Conservation (phyloP, 2,329 filamentous ascomycete genomes). For the Acephala macrosclerotiorum region DNA sequence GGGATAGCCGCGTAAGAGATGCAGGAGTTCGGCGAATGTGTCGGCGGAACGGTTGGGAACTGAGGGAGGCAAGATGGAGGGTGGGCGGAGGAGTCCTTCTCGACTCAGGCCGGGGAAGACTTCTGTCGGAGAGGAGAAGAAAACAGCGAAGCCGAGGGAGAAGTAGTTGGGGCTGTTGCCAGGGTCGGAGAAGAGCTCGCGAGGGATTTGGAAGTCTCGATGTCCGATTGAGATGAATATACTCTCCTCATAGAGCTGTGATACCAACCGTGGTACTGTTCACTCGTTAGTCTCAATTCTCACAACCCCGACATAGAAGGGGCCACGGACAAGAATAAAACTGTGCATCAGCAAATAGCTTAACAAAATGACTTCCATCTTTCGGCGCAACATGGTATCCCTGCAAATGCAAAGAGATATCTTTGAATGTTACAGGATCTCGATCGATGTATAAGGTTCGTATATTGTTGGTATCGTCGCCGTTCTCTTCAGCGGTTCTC, state of each 20-base stretch:
- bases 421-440: conserved; percentile 85
- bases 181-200: conserved; percentile 83
- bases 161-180: conserved; percentile 98
- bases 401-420: conserved; percentile 90
- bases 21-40: conserved; percentile 82
- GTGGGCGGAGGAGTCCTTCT: conserved; percentile 81
- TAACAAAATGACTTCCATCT: conserved; percentile 88
- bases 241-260: conserved; percentile 88
- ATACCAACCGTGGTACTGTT: conserved; percentile 84
- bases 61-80: conserved; percentile 82
- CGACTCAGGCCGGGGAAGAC: conserved; percentile 87
- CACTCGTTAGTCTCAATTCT: conserved; percentile 22
- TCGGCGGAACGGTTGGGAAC: conserved; percentile 85
- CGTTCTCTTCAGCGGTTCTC: conserved; percentile 64
- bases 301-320: background rate
- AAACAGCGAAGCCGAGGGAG: conserved; percentile 85
- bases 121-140: conserved; percentile 82
- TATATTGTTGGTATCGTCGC: conserved; percentile 49
- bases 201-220: conserved; percentile 86
- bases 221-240: conserved; percentile 93
- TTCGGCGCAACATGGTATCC: conserved; percentile 86
- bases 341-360: conserved; percentile 91
- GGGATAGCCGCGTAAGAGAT: conserved; percentile 84
- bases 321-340: conserved; percentile 82
- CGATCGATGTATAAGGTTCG: conserved; percentile 94